A percentile compares a stretch with the other conserved stretches of the same genome.
Conservation (phyloP, 805 yeast species). For the Starmerella floris region DNA sequence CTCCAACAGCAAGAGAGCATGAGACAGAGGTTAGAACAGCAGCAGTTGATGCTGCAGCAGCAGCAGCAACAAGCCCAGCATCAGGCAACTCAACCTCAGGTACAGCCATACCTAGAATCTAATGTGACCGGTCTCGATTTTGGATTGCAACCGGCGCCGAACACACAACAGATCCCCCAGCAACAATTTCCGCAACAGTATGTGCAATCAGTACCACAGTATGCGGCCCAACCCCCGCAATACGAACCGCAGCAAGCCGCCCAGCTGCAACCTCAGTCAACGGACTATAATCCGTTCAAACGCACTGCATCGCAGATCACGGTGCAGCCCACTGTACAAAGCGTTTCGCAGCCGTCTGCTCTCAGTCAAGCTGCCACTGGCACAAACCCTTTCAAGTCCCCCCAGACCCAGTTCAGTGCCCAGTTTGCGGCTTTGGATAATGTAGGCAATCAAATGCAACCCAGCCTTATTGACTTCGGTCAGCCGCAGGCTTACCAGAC, state of each 20-base stretch:
- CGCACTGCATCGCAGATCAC: background rate
- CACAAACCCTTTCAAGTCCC: slow-evolving; percentile 39
- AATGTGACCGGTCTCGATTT: slow-evolving; percentile 11
- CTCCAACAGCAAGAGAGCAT: slow-evolving; percentile 21
- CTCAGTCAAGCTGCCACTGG: slow-evolving; percentile 3
- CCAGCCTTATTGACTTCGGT: slow-evolving; percentile 16
- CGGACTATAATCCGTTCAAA: background rate
- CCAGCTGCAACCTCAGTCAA: slow-evolving; percentile 7
- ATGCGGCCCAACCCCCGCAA: background rate
- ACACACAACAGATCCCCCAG: slow-evolving; percentile 16
- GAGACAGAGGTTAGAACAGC: slow-evolving; percentile 21
- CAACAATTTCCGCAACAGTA: slow-evolving; percentile 15
- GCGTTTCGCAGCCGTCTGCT: slow-evolving; percentile 3
- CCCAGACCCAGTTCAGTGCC: slow-evolving; percentile 1
- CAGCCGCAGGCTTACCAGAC: slow-evolving; percentile 11
- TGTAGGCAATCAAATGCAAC: slow-evolving; percentile 10
- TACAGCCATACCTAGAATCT: slow-evolving; percentile 13
- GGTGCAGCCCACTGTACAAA: background rate
- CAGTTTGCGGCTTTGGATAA: slow-evolving; percentile 9
- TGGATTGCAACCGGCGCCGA: slow-evolving; percentile 9
- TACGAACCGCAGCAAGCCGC: slow-evolving; percentile 1
- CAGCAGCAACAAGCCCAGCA: slow-evolving; percentile 13
- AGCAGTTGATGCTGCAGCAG: slow-evolving; percentile 17
- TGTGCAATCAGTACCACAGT: slow-evolving; percentile 14
- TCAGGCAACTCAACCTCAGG: slow-evolving; percentile 17